These are phyloP conservation scores for Karstenula rhodostoma DNA, from an alignment of 2,329 filamentous ascomycete genomes.

Conservation along the genomic window DNA sequence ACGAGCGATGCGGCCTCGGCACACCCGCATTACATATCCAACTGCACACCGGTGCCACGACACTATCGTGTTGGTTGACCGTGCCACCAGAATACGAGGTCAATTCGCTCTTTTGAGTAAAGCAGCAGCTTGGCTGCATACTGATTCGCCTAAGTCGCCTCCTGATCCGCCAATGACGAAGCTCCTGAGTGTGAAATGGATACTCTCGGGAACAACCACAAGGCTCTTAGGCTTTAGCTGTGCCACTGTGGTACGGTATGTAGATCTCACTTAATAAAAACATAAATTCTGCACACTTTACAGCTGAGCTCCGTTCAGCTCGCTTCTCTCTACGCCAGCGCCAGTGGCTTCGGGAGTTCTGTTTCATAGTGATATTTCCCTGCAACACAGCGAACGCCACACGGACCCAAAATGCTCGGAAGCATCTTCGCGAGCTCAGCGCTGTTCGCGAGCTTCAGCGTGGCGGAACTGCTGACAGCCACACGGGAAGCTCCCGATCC, in stretches of 20 bases:
- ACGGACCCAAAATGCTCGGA: slow-evolving; percentile 19
- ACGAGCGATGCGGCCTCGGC: slow-evolving; percentile 26
- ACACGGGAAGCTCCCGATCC: slow-evolving; percentile 27
- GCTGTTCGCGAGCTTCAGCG: slow-evolving; percentile 25
- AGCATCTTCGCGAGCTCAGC: slow-evolving; percentile 20
- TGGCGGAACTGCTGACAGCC: slow-evolving; percentile 24
- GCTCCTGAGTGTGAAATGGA: slow-evolving; percentile 4
- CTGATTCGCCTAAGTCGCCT: slow-evolving; percentile 1
- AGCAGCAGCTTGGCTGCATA: slow-evolving; percentile 20
- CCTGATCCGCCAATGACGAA: slow-evolving; percentile 22
- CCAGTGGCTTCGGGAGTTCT: not conserved
- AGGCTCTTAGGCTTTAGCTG: not conserved
- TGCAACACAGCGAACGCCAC: not conserved
- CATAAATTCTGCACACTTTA: slow-evolving; percentile 11
- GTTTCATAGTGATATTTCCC: slow-evolving; percentile 8
- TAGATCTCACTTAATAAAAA: not conserved
- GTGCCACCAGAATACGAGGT: slow-evolving; percentile 23
- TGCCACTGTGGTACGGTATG: not conserved
- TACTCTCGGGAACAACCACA: not conserved
- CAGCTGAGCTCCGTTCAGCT: slow-evolving; percentile 13
- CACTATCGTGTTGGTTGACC: slow-evolving; percentile 26
- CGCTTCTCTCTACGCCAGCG: not conserved
- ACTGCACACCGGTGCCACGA: slow-evolving; percentile 29
- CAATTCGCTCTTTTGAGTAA: slow-evolving; percentile 12
- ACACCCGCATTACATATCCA: slow-evolving; percentile 27